These are phyloP conservation scores for Blastobotrys mokoenaii DNA, from an alignment of 805 yeast genomes.

Conservation along the genomic window DNA sequence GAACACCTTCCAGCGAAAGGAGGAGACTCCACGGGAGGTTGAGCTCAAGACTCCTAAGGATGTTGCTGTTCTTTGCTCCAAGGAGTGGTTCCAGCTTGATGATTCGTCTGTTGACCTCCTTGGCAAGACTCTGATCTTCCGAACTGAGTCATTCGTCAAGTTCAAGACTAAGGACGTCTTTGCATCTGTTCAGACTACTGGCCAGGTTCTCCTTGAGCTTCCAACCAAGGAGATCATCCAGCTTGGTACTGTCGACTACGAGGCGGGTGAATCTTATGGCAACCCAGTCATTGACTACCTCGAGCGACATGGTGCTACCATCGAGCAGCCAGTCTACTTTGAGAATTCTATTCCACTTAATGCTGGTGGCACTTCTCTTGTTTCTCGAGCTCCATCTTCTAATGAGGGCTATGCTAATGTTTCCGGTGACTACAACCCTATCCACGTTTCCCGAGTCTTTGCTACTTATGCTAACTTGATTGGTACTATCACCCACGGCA, in stretches of 20 bases:
- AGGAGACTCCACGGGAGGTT: slow-evolving; percentile 82
- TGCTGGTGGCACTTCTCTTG: slow-evolving; percentile 36
- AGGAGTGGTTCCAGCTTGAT: slow-evolving; percentile 93
- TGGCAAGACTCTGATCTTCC: slow-evolving; percentile 76
- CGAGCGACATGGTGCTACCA: slow-evolving; percentile 81
- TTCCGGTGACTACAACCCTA: slow-evolving; percentile 97
- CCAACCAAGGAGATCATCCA: slow-evolving; percentile 85
- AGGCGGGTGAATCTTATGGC: slow-evolving; percentile 89
- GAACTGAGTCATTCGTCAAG: slow-evolving; percentile 76
- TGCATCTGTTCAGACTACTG: slow-evolving; percentile 73
- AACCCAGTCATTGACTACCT: slow-evolving; percentile 96
- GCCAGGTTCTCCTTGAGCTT: slow-evolving; percentile 78
- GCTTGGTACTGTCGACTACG: slow-evolving; percentile 76
- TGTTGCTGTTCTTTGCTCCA: slow-evolving; percentile 84
- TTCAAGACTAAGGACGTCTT: slow-evolving; percentile 70
- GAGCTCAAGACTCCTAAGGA: slow-evolving; percentile 70
- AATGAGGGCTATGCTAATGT: slow-evolving; percentile 96
- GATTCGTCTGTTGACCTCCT: slow-evolving; percentile 56
- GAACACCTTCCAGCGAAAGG: slow-evolving; percentile 82
- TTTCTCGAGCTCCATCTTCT: slow-evolving; percentile 77
- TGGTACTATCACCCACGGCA: slow-evolving; percentile 98
- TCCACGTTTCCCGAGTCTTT: slow-evolving; percentile 92
- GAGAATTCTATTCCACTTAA: slow-evolving; percentile 85
- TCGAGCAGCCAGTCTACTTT: slow-evolving; percentile 87
- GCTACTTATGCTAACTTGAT: slow-evolving; percentile 89